A percentile compares a stretch with the other conserved stretches of the same genome.
phyloP scores from a whole-genome alignment of 1,139 yeast species.

The Yamadazyma trypodendri region DNA sequence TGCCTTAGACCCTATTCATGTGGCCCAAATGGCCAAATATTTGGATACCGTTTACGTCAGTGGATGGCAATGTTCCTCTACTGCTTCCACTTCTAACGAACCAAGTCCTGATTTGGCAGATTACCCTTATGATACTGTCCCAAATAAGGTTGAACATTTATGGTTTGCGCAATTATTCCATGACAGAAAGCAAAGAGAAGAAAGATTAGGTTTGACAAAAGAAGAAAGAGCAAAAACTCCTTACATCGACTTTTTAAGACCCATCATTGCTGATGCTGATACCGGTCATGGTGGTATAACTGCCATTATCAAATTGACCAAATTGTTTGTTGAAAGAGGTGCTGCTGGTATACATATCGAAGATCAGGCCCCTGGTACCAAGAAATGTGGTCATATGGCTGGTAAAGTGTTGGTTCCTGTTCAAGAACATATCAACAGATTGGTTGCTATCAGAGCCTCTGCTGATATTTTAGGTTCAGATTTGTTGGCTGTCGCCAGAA shows the following conservation, averaged over 20 bases:
- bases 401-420: constrained; percentile 98
- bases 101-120: constrained; percentile 98
- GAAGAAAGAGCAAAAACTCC: constrained; percentile 63
- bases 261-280: constrained; percentile 96
- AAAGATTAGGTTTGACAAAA: constrained; percentile 60
- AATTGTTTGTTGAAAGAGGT: constrained; percentile 95
- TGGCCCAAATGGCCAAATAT: constrained; percentile 94
- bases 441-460: constrained; percentile 91
- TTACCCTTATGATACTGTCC: constrained; percentile 98
- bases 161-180: constrained; percentile 97
- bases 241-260: constrained; percentile 82
- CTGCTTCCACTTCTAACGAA: constrained; percentile 95
- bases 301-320: constrained; percentile 92
- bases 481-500: constrained; percentile 86
- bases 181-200: constrained; percentile 94
- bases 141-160: constrained; percentile 95
- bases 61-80: constrained; percentile 98
- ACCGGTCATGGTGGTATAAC: constrained; percentile 99
- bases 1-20: constrained; percentile 94
- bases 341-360: constrained; percentile 99
- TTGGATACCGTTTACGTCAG: constrained; percentile 90
- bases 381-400: constrained; percentile 98
- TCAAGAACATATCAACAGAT: constrained; percentile 92
- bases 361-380: constrained; percentile 98
- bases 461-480: constrained; percentile 93